These are phyloP conservation scores for Ophiostoma novo-ulmi DNA, from an alignment of 2,329 filamentous ascomycete genomes.

Conservation along the genomic window DNA sequence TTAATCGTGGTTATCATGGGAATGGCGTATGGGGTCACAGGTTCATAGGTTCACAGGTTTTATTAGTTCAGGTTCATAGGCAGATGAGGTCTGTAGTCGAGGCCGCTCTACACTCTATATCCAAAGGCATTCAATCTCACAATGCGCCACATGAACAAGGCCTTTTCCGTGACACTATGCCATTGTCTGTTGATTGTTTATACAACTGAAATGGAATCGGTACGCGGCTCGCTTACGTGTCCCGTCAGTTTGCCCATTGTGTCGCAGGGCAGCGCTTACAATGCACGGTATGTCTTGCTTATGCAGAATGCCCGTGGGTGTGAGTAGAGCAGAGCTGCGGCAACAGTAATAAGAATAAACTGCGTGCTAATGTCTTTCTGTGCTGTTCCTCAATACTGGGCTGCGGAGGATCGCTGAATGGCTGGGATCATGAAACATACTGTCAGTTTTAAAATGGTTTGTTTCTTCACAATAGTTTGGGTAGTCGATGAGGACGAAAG, in stretches of 20 bases:
- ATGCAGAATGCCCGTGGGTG: not conserved
- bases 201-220: no score
- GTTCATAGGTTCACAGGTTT: not conserved
- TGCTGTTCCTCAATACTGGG: no score
- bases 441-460: conserved; percentile 1
- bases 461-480: not conserved
- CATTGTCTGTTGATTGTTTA: not conserved
- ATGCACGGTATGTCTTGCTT: conserved; percentile 9
- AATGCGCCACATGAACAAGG: no score
- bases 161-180: not conserved
- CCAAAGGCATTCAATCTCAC: not conserved
- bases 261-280: not conserved
- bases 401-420: not conserved
- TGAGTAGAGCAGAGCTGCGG: not conserved
- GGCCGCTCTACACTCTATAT: not conserved
- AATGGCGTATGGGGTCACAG: not conserved
- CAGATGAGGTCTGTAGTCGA: no score
- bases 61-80: no score
- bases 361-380: no score
- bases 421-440: conserved; percentile 6
- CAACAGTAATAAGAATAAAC: not conserved
- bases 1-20: not conserved
- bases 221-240: not conserved
- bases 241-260: not conserved
- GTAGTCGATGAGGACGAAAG: not conserved